These are phyloP conservation scores for Volvariella volvacea DNA, from an alignment of 1,284 basidiomycete species.

Conservation along the genomic window DNA sequence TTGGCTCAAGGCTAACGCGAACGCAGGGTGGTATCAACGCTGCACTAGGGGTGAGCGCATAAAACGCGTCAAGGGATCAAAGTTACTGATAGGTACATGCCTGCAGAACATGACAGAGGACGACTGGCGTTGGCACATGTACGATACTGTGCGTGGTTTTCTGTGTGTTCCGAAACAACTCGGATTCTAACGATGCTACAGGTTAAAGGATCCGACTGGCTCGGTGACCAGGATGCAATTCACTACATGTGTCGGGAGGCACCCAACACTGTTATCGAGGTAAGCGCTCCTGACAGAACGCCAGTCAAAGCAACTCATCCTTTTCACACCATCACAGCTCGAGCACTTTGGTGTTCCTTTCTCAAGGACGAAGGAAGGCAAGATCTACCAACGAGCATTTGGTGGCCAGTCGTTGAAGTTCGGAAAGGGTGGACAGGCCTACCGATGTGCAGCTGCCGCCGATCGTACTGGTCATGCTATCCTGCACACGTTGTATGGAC, in stretches of 20 bases:
- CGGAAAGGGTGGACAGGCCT: conserved; percentile 98
- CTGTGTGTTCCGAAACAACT: conserved; percentile 2
- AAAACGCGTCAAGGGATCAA: too few relatives aligned
- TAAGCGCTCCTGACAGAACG: conserved; percentile 22
- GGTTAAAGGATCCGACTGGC: conserved; percentile 99
- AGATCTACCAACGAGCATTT: conserved; percentile 99
- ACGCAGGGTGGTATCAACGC: conserved; percentile 95
- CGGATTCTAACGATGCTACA: conserved; percentile 20
- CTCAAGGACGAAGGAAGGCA: conserved; percentile 97
- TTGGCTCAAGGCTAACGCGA: conserved; percentile 15
- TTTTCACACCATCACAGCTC: conserved; percentile 55
- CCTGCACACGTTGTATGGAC: conserved; percentile 97
- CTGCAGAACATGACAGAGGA: conserved; percentile 99
- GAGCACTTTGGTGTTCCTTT: conserved; percentile 99
- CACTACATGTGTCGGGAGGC: conserved; percentile 99
- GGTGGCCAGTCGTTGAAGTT: conserved; percentile 97
- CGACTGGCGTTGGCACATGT: conserved; percentile 99
- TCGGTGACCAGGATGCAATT: conserved; percentile 99
- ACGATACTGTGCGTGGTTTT: conserved; percentile 80
- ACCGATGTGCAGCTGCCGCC: conserved; percentile 97
- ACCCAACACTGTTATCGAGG: conserved; percentile 89
- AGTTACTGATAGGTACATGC: too few relatives aligned
- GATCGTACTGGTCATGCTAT: conserved; percentile 99
- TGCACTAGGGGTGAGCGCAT: conserved; percentile 84
- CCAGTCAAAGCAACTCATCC: conserved; percentile 11